Percentiles rank a stretch among this genome's conserved stretches.
Evolutionary conservation across 805 yeast species (phyloP).

Genomic region (Ogataea corticis): DNA sequence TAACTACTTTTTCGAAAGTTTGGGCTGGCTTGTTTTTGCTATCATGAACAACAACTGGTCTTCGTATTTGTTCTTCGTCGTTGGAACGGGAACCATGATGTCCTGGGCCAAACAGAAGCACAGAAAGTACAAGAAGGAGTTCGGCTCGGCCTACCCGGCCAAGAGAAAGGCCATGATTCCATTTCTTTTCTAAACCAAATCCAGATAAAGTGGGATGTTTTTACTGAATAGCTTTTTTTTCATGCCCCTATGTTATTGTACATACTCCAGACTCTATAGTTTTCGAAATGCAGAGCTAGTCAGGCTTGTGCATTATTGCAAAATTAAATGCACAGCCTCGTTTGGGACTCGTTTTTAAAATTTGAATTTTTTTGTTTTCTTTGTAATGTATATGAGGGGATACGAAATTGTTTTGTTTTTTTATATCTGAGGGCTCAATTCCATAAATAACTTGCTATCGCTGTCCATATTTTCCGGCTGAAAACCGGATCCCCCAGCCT

Average conservation of each 20-base stretch:
- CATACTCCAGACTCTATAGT: too few species aligned
- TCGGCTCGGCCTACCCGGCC: slow-evolving; percentile 78
- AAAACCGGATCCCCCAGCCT: neutral
- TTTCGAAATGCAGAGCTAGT: too few species aligned
- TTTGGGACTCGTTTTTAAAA: too few species aligned
- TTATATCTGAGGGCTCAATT: neutral
- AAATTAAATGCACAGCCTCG: too few species aligned
- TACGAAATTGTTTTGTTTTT: neutral
- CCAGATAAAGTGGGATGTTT: neutral
- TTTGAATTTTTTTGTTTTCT: too few species aligned
- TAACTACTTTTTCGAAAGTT: slow-evolving; percentile 85
- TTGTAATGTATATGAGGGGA: neutral
- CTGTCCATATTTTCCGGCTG: neutral
- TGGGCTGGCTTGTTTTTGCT: slow-evolving; percentile 73
- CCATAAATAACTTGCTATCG: neutral
- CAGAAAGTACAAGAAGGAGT: slow-evolving; percentile 60
- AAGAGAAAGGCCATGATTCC: slow-evolving; percentile 82
- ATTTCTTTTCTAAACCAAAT: slow-evolving; percentile 48
- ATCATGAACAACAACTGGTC: slow-evolving; percentile 77
- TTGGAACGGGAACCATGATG: slow-evolving; percentile 82
- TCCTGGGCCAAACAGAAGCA: slow-evolving; percentile 91
- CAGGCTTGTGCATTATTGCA: too few species aligned
- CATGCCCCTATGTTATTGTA: too few species aligned
- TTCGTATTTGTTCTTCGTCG: slow-evolving; percentile 65
- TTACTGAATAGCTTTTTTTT: too few species aligned